Percentiles rank a stretch among this genome's conserved stretches.
These are phyloP conservation scores for Malassezia sympodialis DNA, from an alignment of 1,284 basidiomycete genomes.

Conservation along the genomic window DNA sequence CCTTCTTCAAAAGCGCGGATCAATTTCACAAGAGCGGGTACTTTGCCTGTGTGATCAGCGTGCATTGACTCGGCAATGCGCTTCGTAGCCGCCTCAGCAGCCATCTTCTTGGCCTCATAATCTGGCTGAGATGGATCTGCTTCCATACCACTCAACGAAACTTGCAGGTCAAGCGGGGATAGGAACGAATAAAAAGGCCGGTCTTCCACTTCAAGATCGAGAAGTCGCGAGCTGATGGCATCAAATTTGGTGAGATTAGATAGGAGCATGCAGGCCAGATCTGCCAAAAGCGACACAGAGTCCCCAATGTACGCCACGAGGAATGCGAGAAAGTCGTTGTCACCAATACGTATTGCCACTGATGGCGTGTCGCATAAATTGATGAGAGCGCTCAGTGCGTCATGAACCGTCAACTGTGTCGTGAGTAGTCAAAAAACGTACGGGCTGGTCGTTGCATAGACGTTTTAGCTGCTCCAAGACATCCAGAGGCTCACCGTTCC, in stretches of 20 bases:
- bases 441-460: slow-evolving; percentile 67
- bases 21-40: slow-evolving; percentile 38
- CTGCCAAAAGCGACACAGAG: slow-evolving; percentile 75
- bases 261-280: slow-evolving; percentile 88
- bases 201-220: slow-evolving; percentile 54
- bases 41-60: slow-evolving; percentile 15
- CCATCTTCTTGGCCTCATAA: slow-evolving; percentile 31
- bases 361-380: slow-evolving; percentile 80
- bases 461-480: slow-evolving; percentile 61
- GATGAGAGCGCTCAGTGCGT: slow-evolving; percentile 84
- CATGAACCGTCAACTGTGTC: slow-evolving; percentile 65
- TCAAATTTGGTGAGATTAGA: slow-evolving; percentile 83
- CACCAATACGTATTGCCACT: slow-evolving; percentile 60
- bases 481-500: slow-evolving; percentile 38
- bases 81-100: slow-evolving; percentile 24
- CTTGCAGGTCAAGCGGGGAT: slow-evolving; percentile 28
- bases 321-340: slow-evolving; percentile 67
- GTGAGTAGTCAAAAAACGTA: neutral
- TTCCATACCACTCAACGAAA: slow-evolving; percentile 34
- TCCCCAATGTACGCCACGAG: slow-evolving; percentile 83
- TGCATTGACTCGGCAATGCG: slow-evolving; percentile 30
- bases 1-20: slow-evolving; percentile 47
- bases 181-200: slow-evolving; percentile 41
- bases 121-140: slow-evolving; percentile 37
- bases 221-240: slow-evolving; percentile 59